Conservation (phyloP, 2,329 filamentous ascomycete genomes). For the Colletotrichum sp. region DNA sequence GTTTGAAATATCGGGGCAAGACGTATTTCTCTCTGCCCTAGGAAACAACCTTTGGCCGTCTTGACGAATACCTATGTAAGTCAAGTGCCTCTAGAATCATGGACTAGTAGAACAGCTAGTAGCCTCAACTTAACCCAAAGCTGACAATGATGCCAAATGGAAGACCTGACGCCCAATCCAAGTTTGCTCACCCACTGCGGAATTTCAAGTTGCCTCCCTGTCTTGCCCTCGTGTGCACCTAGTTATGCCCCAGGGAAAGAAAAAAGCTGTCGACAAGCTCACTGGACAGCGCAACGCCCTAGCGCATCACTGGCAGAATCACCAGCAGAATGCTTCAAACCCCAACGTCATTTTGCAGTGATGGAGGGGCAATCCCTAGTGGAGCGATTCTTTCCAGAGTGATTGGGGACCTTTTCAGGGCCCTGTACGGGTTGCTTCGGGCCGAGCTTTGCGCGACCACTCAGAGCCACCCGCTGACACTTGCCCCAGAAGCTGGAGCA, state of each 20-base stretch:
- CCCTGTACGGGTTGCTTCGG: constrained; percentile 3
- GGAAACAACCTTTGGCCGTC: background rate
- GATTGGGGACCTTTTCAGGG: background rate
- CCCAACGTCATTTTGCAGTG: constrained; percentile 20
- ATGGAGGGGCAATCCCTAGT: constrained; percentile 10
- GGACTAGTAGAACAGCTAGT: background rate
- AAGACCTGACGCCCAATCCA: background rate
- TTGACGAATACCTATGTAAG: background rate
- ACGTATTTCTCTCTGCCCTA: background rate
- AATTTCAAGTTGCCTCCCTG: background rate
- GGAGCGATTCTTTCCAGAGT: background rate
- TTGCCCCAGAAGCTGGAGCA: background rate
- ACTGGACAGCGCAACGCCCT: background rate
- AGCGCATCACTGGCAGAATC: constrained; percentile 13
- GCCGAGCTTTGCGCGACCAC: background rate
- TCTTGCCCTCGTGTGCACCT: background rate
- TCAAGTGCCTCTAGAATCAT: background rate
- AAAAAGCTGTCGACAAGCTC: background rate
- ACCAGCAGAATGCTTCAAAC: constrained; percentile 1
- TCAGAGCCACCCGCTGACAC: background rate
- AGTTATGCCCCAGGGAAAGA: background rate
- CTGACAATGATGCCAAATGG: background rate
- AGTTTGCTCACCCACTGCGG: background rate
- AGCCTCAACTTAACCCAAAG: background rate
- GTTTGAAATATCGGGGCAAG: background rate